Evolutionary conservation across 768 basidiomycete genomes (phyloP), one percentile per base, ranked within the genome.

Genomic region (Pulveroboletus sp.): DNA sequence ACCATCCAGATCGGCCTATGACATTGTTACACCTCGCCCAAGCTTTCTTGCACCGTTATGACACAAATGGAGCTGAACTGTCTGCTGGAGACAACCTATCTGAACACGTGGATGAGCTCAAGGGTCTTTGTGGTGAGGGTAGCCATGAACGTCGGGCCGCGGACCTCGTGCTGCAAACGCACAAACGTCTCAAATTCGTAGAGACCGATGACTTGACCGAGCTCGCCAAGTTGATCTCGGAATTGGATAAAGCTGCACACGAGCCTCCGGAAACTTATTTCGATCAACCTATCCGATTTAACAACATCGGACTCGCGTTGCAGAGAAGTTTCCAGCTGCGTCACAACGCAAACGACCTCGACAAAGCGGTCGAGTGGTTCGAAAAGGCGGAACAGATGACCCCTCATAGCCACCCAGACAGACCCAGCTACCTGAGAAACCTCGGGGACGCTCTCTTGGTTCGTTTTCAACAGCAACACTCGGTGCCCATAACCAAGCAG

Each of bases 1-100:
- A 17, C 34, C 50, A 47, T 22, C 43, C 14, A 2, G 57, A 58
- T 43, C 45, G 43, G 19, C 43, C 57, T 3, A 17, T 36, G 32
- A 54, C 45, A 7, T 39, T 47, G 12, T 37, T 50, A 10, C 30
- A 40, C n/a, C 44, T 58, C 8, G 45, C 52, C 22, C 45, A 57
- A 12, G 50, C 43, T 16, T 31, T 52, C 34, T 44, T 56, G 12
- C 46, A 51, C 23, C 40, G 29, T 13, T 57, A 41, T 7, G 10
- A 4, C 5, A 26, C 13, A 1, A 16, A 11, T 27, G 45, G 40
- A 12, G 4, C 14, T 8, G 23, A 42, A 16, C 24, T 13, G 17
- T 32, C 41, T 12, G 10, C 11, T 29, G 17, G 24, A 10, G 24
- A 22, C 13, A 20, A 46, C 17, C 20, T 51, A 14, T 5, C 8